Evolutionary conservation across 306 rosid species (phyloP).

Genomic region (Coriaria nepalensis): DNA sequence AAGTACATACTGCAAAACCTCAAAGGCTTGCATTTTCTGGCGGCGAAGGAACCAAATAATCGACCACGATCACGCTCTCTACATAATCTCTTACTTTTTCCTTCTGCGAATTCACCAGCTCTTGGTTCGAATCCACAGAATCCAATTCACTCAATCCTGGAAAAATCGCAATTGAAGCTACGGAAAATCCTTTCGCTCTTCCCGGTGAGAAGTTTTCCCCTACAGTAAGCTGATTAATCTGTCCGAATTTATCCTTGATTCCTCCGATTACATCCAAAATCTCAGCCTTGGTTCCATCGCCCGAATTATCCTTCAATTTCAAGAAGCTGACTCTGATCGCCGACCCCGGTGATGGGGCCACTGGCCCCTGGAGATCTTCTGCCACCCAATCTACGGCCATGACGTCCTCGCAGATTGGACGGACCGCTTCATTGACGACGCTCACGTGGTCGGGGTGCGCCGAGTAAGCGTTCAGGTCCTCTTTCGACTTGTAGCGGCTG

Average conservation of each 20-base stretch:
- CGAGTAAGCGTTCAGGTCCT: slow-evolving; percentile 39
- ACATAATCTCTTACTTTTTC: slow-evolving; percentile 56
- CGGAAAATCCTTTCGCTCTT: slow-evolving; percentile 74
- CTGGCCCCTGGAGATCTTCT: slow-evolving; percentile 11
- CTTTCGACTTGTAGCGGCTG: slow-evolving; percentile 57
- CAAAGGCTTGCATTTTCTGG: slow-evolving; percentile 47
- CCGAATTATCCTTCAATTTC: slow-evolving; percentile 53
- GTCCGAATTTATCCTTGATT: slow-evolving; percentile 33
- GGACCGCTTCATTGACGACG: slow-evolving; percentile 52
- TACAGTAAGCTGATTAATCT: slow-evolving; percentile 32
- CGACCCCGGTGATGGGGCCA: slow-evolving; percentile 32
- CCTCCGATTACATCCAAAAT: slow-evolving; percentile 42
- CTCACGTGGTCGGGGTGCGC: slow-evolving; percentile 51
- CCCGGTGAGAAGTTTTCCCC: slow-evolving; percentile 86
- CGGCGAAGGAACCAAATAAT: slow-evolving; percentile 40
- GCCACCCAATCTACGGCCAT: slow-evolving; percentile 90
- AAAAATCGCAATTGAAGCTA: slow-evolving; percentile 62
- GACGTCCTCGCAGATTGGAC: slow-evolving; percentile 63
- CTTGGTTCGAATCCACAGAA: slow-evolving; percentile 33
- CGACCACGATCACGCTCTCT: slow-evolving; percentile 50
- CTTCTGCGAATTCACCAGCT: slow-evolving; percentile 40
- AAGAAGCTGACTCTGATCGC: slow-evolving; percentile 45
- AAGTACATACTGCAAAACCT: slow-evolving; percentile 7
- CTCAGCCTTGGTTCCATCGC: slow-evolving; percentile 19
- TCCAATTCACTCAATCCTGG: slow-evolving; percentile 34